phyloP scores from a whole-genome alignment of 2,329 filamentous ascomycete species.

The Alternaria longipes region DNA sequence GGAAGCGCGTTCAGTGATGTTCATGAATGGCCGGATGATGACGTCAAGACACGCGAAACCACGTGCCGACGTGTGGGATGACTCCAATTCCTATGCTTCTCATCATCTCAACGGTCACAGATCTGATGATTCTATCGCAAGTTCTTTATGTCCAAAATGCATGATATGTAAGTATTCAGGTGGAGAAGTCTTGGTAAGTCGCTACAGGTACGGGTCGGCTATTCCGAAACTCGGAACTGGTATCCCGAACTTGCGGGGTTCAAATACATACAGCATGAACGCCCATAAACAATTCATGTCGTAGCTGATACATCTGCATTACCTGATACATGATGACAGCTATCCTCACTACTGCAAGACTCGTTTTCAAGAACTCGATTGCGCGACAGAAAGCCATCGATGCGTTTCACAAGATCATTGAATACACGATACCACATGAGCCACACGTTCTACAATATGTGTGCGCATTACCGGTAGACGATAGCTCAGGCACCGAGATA shows the following conservation, averaged over 20 bases:
- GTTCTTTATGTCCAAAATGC: accelerated
- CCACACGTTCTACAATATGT: constrained; percentile 36
- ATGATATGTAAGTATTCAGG: background rate
- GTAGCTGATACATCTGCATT: background rate
- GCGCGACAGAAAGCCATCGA: constrained; percentile 26
- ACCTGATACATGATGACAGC: constrained; percentile 14
- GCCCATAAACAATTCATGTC: background rate
- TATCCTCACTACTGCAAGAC: constrained; percentile 32
- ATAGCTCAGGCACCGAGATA: constrained; percentile 25
- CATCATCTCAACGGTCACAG: accelerated
- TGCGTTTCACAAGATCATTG: constrained; percentile 38
- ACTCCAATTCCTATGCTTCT: background rate
- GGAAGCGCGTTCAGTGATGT: constrained; percentile 13
- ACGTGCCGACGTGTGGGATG: constrained; percentile 20
- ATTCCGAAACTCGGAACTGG: constrained; percentile 23
- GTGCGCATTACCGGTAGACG: constrained; percentile 31
- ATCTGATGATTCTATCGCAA: background rate
- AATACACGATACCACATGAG: constrained; percentile 31
- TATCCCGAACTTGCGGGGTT: constrained; percentile 22
- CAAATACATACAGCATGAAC: background rate
- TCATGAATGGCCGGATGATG: constrained; percentile 3
- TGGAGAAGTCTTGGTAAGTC: background rate
- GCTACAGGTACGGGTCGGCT: constrained; percentile 10
- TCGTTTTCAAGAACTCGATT: constrained; percentile 27
- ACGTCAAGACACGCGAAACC: constrained; percentile 33